Base-by-base conservation (phyloP, 805 yeast species). In the Naumovozyma castellii region DNA sequence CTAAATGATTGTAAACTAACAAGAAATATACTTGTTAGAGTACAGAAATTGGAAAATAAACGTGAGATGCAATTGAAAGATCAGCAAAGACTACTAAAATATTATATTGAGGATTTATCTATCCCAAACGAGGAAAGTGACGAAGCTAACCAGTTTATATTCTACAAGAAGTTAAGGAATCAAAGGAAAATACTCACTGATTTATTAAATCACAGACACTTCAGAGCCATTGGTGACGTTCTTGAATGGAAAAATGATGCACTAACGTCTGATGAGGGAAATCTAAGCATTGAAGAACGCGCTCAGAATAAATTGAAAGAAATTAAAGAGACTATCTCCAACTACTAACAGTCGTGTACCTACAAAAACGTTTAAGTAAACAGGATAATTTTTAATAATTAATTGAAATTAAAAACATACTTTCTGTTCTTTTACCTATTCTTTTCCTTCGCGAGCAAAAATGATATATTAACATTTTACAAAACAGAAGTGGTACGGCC, bases 1-100 rank as follows among this genome's bases (percentile, higher is more conserved):
- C 34, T 56, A 40, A 62, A 46, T 49, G 73, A 51, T 42, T 51
- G 47, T 19, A 47, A 53, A 2, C 49, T 54, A 32, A 49, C 61
- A 1, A 49, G 55, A 37, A 43, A 43, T 25, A 45, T 49, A 1
- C 37, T 50, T 15, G 41, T 47, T 35, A 46, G 44, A 35, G 40
- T 59, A 10, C 34, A 43, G 27, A 51, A 43, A 40, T 50, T 56
- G 5, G 66, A 56, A 28, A 55, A 48, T 2, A 59, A 54, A 16
- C 49, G 57, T 5, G 15, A 29, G n/a, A 56, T 46, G 9, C 40
- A 41, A 5, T 20, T 56, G 10, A 34, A 50, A 15, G 48, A 47
- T 19, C 40, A 43, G 15, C 50, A 47, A 18, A 45, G 46, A 10
- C 43, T n/a, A 40, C 27, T 18, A 51, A 13, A 36, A 42, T 13